A percentile compares a stretch with the other conserved stretches of the same genome.
These are phyloP conservation scores for Colletotrichum tanaceti DNA, from an alignment of 2,329 filamentous ascomycete species.

Conservation along the genomic window DNA sequence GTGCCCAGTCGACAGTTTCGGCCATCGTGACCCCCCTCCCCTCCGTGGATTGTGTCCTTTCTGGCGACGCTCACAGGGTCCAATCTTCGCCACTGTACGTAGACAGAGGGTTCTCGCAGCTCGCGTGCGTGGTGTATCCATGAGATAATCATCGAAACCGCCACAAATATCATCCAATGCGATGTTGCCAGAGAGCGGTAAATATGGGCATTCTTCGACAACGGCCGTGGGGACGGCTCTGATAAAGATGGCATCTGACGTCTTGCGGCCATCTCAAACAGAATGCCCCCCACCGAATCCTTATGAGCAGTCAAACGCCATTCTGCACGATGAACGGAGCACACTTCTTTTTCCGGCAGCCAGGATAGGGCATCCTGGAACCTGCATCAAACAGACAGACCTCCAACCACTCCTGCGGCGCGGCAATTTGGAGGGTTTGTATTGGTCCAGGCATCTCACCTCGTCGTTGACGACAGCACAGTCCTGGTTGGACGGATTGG, in stretches of 20 bases:
- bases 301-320: not conserved
- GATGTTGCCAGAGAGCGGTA: not conserved
- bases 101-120: not conserved
- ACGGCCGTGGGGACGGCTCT: not conserved
- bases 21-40: not conserved
- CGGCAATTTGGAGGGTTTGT: not conserved
- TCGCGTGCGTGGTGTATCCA: not conserved
- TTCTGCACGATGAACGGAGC: conserved; percentile 9
- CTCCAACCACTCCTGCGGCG: conserved; percentile 7
- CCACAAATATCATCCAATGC: conserved; percentile 3
- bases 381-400: conserved; percentile 3
- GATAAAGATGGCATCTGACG: not conserved
- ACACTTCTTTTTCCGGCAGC: conserved; percentile 21
- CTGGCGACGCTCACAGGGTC: not conserved
- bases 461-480: not conserved
- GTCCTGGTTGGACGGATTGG: not conserved
- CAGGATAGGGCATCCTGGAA: not conserved
- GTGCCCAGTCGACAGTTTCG: no score
- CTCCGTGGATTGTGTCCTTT: not conserved
- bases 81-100: not conserved
- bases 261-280: not conserved
- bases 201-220: not conserved
- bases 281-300: not conserved
- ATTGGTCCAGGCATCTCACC: not conserved
- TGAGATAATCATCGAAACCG: not conserved